Percentiles rank a stretch among this genome's conserved stretches.
Conservation (phyloP, 257 asterid genomes). For the Cinchona pubescens region DNA sequence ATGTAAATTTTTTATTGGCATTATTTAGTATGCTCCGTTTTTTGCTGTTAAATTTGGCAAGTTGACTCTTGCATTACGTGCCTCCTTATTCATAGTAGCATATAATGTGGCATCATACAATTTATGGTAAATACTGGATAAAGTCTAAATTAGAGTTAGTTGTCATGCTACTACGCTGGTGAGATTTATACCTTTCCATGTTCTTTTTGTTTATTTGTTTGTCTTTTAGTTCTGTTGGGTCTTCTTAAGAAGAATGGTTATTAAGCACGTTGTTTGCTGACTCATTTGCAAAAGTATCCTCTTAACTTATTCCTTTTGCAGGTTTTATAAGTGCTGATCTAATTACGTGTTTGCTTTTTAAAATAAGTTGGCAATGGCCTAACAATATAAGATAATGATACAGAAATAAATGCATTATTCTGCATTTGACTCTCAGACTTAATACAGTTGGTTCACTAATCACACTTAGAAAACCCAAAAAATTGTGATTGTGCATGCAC, state of each 20-base stretch:
- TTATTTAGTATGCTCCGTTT: background rate
- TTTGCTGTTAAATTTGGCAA: background rate
- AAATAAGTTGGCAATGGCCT: background rate
- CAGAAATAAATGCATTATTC: background rate
- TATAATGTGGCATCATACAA: background rate
- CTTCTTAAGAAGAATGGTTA: background rate
- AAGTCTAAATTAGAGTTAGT: background rate
- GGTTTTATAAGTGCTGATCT: background rate
- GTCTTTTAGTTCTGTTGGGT: background rate
- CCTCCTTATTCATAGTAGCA: background rate
- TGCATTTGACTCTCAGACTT: background rate
- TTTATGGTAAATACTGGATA: background rate
- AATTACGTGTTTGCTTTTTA: background rate
- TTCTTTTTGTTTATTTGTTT: background rate
- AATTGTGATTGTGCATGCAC: too few relatives aligned
- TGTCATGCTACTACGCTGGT: background rate
- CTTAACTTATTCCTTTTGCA: background rate
- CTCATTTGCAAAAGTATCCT: background rate
- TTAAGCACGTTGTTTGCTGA: background rate
- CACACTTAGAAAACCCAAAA: too few relatives aligned
- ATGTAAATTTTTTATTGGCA: background rate
- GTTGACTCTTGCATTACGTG: background rate
- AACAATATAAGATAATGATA: background rate
- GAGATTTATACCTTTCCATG: background rate
- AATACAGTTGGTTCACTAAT: background rate